Evolutionary conservation across 2,329 filamentous ascomycete species (phyloP).

Genomic region (Penicillium sp.): DNA sequence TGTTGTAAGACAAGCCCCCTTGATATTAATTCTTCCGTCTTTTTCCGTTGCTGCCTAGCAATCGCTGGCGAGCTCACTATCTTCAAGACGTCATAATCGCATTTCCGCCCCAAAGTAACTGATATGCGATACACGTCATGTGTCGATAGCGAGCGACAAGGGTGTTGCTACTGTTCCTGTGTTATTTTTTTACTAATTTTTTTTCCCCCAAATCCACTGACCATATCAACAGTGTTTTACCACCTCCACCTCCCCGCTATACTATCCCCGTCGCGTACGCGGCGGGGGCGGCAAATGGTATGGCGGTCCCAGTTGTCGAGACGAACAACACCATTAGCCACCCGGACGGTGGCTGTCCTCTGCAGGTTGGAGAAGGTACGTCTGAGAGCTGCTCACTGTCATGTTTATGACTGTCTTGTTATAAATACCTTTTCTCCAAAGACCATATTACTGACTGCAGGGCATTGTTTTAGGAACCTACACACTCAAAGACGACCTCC

Average conservation of each 20-base stretch:
- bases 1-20: conserved; percentile 5
- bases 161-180: not conserved
- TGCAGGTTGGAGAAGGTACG: conserved; percentile 88
- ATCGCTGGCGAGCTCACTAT: not conserved
- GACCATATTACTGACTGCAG: conserved; percentile 22
- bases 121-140: not conserved
- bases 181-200: not conserved
- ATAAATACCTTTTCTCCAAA: not conserved
- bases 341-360: conserved; percentile 81
- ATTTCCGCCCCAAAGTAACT: not conserved
- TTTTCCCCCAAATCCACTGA: conserved; percentile 13
- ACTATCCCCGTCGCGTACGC: conserved; percentile 71
- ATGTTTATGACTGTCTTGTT: not conserved
- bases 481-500: conserved; percentile 82
- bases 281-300: conserved; percentile 67
- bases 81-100: not conserved
- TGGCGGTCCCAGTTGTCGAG: conserved; percentile 77
- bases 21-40: not conserved
- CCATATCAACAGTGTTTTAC: conserved; percentile 65
- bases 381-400: not conserved
- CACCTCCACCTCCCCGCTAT: conserved; percentile 82
- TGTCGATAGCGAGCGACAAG: not conserved
- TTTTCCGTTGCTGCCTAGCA: not conserved
- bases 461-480: conserved; percentile 69
- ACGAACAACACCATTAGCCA: conserved; percentile 86